A percentile compares a stretch with the other conserved stretches of the same genome.
These are phyloP conservation scores for Diaporthe aspalathi DNA, from an alignment of 2,329 filamentous ascomycete species.

Conservation along the genomic window DNA sequence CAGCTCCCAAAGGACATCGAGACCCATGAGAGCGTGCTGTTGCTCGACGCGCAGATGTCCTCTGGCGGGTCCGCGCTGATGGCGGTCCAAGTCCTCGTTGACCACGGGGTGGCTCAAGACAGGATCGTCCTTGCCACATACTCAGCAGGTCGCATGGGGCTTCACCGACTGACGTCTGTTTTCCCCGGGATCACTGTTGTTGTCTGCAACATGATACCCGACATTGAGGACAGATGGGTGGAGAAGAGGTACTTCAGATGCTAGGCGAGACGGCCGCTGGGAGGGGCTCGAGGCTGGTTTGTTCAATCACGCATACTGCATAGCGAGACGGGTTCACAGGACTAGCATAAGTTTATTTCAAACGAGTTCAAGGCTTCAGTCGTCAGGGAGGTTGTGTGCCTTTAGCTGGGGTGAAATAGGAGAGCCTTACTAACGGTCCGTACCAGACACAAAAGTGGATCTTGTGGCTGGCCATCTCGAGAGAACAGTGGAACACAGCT, in stretches of 20 bases:
- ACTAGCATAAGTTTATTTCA: not conserved
- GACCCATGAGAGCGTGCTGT: constrained; percentile 81
- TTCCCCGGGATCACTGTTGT: constrained; percentile 91
- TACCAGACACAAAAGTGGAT: no score
- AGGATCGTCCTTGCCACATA: constrained; percentile 94
- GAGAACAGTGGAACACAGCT: not conserved
- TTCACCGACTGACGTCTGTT: constrained; percentile 87
- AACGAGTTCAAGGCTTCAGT: not conserved
- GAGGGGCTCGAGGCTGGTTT: not conserved
- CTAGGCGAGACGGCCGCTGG: constrained; percentile 54
- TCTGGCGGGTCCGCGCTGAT: constrained; percentile 88
- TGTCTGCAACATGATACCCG: constrained; percentile 82
- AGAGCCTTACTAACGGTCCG: not conserved
- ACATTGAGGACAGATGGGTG: constrained; percentile 89
- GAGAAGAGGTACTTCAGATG: constrained; percentile 93
- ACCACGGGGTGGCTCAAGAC: constrained; percentile 88
- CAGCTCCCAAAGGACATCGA: constrained; percentile 81
- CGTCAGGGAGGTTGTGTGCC: not conserved
- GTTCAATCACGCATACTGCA: constrained; percentile 23
- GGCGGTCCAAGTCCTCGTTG: constrained; percentile 94
- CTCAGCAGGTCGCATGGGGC: constrained; percentile 83
- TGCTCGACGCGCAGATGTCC: constrained; percentile 95
- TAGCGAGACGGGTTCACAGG: constrained; percentile 18
- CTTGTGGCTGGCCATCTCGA: no score
- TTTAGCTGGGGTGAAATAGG: not conserved